Evolutionary conservation across 768 basidiomycete genomes (phyloP).

Genomic region (Mycena floridula): DNA sequence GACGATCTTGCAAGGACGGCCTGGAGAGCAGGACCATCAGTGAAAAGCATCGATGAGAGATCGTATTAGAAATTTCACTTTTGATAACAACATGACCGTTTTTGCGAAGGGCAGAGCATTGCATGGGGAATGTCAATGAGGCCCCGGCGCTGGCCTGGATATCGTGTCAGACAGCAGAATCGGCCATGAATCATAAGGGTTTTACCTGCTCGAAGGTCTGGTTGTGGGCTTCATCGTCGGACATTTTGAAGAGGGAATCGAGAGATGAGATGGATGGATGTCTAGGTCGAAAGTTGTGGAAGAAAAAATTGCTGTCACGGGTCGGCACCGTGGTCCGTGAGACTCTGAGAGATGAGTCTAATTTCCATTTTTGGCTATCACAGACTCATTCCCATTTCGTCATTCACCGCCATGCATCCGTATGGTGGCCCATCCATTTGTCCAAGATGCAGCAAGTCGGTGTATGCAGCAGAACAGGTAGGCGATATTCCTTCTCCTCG

Average conservation of each 20-base stretch:
- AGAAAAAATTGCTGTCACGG: slow-evolving; percentile 7
- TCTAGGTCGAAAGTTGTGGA: no score
- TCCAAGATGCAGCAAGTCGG: slow-evolving; percentile 66
- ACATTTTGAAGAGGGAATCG: slow-evolving; percentile 47
- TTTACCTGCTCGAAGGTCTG: slow-evolving; percentile 80
- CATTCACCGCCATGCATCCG: slow-evolving; percentile 47
- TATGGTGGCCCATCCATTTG: slow-evolving; percentile 70
- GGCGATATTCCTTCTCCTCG: slow-evolving; percentile 9
- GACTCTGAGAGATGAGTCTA: no score
- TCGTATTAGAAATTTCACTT: no score
- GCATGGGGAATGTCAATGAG: slow-evolving; percentile 78
- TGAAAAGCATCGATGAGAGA: slow-evolving; percentile 2
- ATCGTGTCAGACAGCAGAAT: slow-evolving; percentile 5
- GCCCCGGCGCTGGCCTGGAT: slow-evolving; percentile 65
- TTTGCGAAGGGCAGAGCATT: slow-evolving; percentile 95
- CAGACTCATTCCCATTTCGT: background rate
- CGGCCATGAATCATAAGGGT: slow-evolving; percentile 6
- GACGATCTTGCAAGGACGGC: slow-evolving; percentile 95
- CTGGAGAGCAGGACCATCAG: slow-evolving; percentile 32
- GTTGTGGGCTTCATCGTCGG: slow-evolving; percentile 86
- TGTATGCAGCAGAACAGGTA: slow-evolving; percentile 89
- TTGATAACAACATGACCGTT: slow-evolving; percentile 96
- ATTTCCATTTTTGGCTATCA: no score
- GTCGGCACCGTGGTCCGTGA: no score
- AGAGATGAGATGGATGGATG: slow-evolving; percentile 13